These are phyloP conservation scores for Starmerella scarabaei DNA, from an alignment of 805 yeast genomes.

Conservation along the genomic window DNA sequence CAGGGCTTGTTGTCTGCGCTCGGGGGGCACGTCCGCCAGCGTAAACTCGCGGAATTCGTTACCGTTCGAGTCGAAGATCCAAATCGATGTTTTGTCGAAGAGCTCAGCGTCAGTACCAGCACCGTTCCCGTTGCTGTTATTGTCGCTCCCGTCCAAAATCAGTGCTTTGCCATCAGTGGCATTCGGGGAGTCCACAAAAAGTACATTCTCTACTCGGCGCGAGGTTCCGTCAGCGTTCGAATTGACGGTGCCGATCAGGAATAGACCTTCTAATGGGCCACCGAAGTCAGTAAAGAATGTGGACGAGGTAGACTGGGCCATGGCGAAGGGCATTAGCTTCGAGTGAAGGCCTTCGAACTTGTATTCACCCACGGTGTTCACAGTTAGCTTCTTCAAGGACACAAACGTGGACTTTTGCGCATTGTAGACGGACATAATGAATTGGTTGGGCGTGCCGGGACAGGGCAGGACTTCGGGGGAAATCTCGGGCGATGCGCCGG, in stretches of 20 bases:
- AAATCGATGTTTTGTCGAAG: slow-evolving; percentile 3
- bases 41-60: slow-evolving; percentile 12
- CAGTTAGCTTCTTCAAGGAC: neutral
- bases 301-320: neutral
- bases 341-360: neutral
- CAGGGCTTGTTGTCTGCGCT: neutral
- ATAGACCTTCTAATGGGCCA: slow-evolving; percentile 11
- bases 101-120: slow-evolving; percentile 4
- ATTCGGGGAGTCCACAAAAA: slow-evolving; percentile 9
- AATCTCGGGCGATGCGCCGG: slow-evolving; percentile 8
- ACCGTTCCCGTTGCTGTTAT: slow-evolving; percentile 2
- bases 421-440: slow-evolving; percentile 4
- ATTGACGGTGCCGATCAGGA: slow-evolving; percentile 6
- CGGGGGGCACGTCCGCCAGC: slow-evolving; percentile 1
- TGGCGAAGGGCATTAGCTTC: neutral
- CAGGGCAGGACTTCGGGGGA: slow-evolving; percentile 2
- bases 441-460: slow-evolving; percentile 5
- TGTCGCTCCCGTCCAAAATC: slow-evolving; percentile 1
- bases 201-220: slow-evolving; percentile 4
- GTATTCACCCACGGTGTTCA: slow-evolving; percentile 7
- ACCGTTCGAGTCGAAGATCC: slow-evolving; percentile 16
- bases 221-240: neutral
- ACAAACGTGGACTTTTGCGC: slow-evolving; percentile 1
- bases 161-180: slow-evolving; percentile 6
- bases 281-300: slow-evolving; percentile 11